A percentile compares a stretch with the other conserved stretches of the same genome.
phyloP scores from a whole-genome alignment of 345 rosid species.

The Rubroshorea leprosula region DNA sequence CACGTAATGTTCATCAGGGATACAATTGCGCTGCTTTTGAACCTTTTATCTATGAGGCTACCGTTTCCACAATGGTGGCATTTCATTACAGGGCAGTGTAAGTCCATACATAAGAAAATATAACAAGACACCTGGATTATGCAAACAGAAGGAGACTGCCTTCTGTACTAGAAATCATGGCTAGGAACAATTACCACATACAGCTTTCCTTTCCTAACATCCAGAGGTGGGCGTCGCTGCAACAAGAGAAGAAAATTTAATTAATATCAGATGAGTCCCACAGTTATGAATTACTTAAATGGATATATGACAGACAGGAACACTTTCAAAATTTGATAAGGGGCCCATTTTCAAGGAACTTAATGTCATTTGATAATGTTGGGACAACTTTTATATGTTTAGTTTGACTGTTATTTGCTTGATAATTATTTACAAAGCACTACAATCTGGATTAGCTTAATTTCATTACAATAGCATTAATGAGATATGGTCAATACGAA shows the following conservation, averaged over 20 bases:
- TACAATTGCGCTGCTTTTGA: conserved; percentile 55
- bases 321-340: background rate
- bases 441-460: too few relatives aligned
- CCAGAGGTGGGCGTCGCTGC: conserved; percentile 71
- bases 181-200: conserved; percentile 44
- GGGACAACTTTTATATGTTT: background rate
- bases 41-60: conserved; percentile 10
- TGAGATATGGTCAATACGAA: background rate
- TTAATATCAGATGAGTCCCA: conserved; percentile 4
- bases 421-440: background rate
- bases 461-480: background rate
- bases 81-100: background rate
- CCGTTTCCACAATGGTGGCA: background rate
- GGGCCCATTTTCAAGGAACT: background rate
- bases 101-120: background rate
- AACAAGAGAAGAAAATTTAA: conserved; percentile 11
- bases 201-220: conserved; percentile 51
- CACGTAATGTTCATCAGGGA: conserved; percentile 67
- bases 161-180: background rate
- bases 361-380: background rate
- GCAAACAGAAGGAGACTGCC: background rate
- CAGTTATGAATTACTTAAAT: too few relatives aligned
- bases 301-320: background rate
- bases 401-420: background rate
- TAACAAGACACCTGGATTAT: background rate